These are phyloP conservation scores for Boletus huronensis DNA, from an alignment of 768 basidiomycete species.

Conservation along the genomic window DNA sequence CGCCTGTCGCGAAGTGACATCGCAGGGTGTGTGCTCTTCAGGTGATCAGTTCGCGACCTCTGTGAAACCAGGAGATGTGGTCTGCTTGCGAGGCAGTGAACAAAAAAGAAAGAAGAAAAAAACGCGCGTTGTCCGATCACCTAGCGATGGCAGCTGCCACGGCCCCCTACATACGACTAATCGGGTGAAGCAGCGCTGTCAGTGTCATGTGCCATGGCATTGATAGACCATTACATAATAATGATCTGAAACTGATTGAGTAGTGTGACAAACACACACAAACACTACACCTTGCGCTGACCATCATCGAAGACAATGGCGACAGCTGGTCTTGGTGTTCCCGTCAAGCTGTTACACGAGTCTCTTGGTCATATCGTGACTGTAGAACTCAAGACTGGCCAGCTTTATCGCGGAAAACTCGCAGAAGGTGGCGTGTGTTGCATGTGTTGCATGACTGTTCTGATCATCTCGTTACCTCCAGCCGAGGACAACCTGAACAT, in stretches of 20 bases:
- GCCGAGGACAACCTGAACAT: constrained; percentile 99
- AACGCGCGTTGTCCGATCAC: no score
- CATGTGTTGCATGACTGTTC: constrained; percentile 8
- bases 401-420: constrained; percentile 94
- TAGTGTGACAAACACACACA: constrained; percentile 15
- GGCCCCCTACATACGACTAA: no score
- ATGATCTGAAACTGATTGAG: neutral
- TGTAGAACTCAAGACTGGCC: constrained; percentile 97
- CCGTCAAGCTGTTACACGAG: constrained; percentile 95
- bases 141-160: neutral
- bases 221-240: no score
- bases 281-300: constrained; percentile 14
- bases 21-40: neutral
- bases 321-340: constrained; percentile 77
- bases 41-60: neutral
- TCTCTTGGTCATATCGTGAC: constrained; percentile 95
- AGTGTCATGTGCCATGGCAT: no score
- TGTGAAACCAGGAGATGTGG: neutral
- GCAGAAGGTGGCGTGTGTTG: constrained; percentile 66
- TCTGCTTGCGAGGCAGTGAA: neutral
- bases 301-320: constrained; percentile 32
- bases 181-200: no score
- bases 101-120: neutral
- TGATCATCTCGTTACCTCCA: constrained; percentile 36
- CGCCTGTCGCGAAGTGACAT: constrained; percentile 21